Base-by-base conservation (phyloP, 345 rosid species). In the Populus tremula region DNA sequence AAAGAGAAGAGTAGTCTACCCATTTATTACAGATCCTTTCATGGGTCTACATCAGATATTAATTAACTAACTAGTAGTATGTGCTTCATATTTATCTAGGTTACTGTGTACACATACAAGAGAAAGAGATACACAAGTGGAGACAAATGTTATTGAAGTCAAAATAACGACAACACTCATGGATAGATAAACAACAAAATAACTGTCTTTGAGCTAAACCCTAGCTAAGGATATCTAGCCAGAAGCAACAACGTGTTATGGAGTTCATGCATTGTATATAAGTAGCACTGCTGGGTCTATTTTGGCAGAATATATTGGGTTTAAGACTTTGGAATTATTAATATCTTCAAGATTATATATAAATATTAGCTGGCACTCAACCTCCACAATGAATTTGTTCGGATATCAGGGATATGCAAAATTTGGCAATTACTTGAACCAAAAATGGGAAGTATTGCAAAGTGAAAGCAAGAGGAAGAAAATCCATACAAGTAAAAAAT, bases 401-500 rank as follows among this genome's bases (percentile, higher is more conserved):
- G n/a, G 27, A 9, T n/a, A 56, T n/a, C 5, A 10, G 63, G 59
- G 9, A 2, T 20, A 20, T 53, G 59, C 59, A 53, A 20, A 50
- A 1, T 18, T 3, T 6, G 62, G 62, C 9, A n/a, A 20, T 21
- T 21, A 8, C 63, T n/a, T 10, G 63, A 56, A 56, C 13, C 63
- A n/a, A n/a, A 47, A 59, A 59, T 3, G 63, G 29, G 27, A 23
- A 12, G 9, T 59, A n/a, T 10, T 59, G 56, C 4, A 11, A 66
- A n/a, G 31, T 45, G 17, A 66, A 49, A 29, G 59, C 29, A 21
- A 41, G 41, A 49, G 27, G 62, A 67, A 63, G 35, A 74, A 41
- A 69, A 49, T 70, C 43, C 76, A 71, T 67, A 70, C 41, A 74
- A 25, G 62, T 29, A 29, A 68, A 64, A 81, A 71, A 50, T 35